A percentile compares a stretch with the other conserved stretches of the same genome.
Evolutionary conservation across 805 yeast genomes (phyloP).

Genomic region (Yamadazyma nakazawae): DNA sequence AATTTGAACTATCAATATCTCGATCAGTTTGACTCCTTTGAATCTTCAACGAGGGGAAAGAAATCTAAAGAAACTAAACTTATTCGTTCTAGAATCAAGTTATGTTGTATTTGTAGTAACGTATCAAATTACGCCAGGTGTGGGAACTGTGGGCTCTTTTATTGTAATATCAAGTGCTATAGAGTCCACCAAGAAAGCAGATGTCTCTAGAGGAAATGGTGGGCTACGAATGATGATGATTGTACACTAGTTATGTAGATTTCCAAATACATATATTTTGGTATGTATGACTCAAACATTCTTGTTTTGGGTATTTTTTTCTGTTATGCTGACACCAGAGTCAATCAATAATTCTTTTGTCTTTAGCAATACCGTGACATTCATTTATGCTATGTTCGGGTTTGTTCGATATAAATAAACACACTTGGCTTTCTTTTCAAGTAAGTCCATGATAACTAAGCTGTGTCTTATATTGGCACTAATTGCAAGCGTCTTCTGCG

Average conservation of each 20-base stretch:
- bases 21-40: constrained; percentile 27
- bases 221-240: not conserved
- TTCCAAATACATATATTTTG: not conserved
- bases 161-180: constrained; percentile 40
- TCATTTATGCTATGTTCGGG: not conserved
- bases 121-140: constrained; percentile 38
- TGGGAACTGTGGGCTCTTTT: constrained; percentile 36
- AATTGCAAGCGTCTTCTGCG: not conserved
- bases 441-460: not conserved
- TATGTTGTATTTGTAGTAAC: constrained; percentile 42
- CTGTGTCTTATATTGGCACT: not conserved
- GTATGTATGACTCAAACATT: not conserved
- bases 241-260: not conserved
- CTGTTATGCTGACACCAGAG: not conserved
- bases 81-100: constrained; percentile 30
- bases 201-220: constrained; percentile 18
- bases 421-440: not conserved
- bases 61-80: constrained; percentile 15
- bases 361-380: not conserved
- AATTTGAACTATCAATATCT: constrained; percentile 39
- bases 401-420: too few relatives aligned
- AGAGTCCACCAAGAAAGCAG: constrained; percentile 41
- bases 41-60: constrained; percentile 7
- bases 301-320: not conserved
- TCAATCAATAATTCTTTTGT: too few relatives aligned